Evolutionary conservation across 805 yeast genomes (phyloP), one percentile per base, ranked within the genome.

Genomic region (Teunomyces panamensis): DNA sequence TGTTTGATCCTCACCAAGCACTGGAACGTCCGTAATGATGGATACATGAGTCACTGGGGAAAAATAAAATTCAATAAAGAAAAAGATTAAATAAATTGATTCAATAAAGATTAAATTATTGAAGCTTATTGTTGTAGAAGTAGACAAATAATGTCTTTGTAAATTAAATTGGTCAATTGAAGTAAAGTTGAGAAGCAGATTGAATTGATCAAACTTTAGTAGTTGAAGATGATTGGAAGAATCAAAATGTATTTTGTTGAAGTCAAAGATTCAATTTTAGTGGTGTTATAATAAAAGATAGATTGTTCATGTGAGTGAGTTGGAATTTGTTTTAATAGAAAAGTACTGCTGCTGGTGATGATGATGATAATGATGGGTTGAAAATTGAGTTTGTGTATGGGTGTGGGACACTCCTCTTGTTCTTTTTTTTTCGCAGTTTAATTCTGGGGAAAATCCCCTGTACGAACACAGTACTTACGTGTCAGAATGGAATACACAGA

Each of bases 401-500:
- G 16, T 16, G 16, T 16, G 24, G 24, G 24, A 20, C 17, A 17
- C 17, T 17, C 17, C 1, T 10, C 9, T 8, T n/a, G 8, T 32
- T 5, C 17, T 3, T 32, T 32, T 32, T 13, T 32, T 32, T 32
- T 32, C 14, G 14, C 14, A 16, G 30, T 3, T 13, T 32, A 8
- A 13, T 32, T 32, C 34, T 9, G 34, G 30, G 42, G 20, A 24
- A n/a, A 26, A 27, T 37, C 14, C 14, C 17, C 13, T 32, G 41
- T 29, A 34, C 41, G n/a, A 34, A 4, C 9, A 7, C 28, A 17
- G 16, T 27, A 10, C 29, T 29, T 16, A 41, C 39, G 41, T 28
- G 33, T 36, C 43, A 47, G 17, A 13, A 69, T 69, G 74, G 74
- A 69, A 26, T 67, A 63, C 42, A 47, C 56, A 29, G 73, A 67